Evolutionary conservation across 208 protist genomes (phyloP), one percentile per base, ranked within the genome.

Genomic region (Leishmania lainsoni): DNA sequence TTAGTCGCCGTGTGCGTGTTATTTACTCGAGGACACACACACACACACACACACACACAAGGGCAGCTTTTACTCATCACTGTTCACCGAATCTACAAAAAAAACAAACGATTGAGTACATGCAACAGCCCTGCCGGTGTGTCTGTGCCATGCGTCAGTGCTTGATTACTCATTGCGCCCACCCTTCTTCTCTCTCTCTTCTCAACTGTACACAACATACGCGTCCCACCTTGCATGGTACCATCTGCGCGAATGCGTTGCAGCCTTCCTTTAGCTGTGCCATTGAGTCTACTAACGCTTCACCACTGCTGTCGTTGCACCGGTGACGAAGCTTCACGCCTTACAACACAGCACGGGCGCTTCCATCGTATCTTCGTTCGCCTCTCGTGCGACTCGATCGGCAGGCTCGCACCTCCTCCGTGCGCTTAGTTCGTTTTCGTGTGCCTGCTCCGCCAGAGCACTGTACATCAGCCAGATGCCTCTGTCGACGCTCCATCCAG

Each of bases 401-500:
- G n/a, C 51, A 45, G 2, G 29, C 5, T 59, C 71, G 29, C 48
- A 45, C 51, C 17, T 45, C n/a, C 45, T 61, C 3, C 12, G 71
- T 59, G 26, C 29, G 29, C 12, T 59, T 76, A 3, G 22, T 59
- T 17, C 26, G 26, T 45, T 16, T 17, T 26, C 49, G 6, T 58
- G 26, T 51, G 48, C 20, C 16, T 22, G 49, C 9, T 20, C 17
- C 49, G 29, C 49, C 14, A 76, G 29, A n/a, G 71, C 77, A 9
- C 72, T 79, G 71, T 48, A 56, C 32, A 29, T 32, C 20, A 79
- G 79, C 58, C 14, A 3, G 63, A 86, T 84, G 82, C 79, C 82
- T 16, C 73, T 83, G 2, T 77, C 86, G 2, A 86, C 83, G 3
- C 80, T 89, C 22, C 86, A 89, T 72, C 76, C 84, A n/a, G 86